These are phyloP conservation scores for Strigomonas culicis DNA, from an alignment of 208 protist genomes.

Conservation along the genomic window DNA sequence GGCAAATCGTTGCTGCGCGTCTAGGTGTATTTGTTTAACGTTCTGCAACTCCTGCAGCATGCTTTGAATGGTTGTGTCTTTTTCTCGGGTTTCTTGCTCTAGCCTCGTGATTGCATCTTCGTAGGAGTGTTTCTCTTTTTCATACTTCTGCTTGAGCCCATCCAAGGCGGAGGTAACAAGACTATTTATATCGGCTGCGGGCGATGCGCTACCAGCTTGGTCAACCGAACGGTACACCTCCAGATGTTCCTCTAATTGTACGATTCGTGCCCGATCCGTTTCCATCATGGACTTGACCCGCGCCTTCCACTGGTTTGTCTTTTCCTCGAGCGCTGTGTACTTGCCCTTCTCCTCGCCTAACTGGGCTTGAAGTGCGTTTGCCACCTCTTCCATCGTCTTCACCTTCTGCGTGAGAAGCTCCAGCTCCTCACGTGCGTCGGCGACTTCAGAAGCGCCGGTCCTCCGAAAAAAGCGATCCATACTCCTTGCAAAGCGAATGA, in stretches of 20 bases:
- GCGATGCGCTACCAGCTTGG: background rate
- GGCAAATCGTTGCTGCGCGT: slow-evolving; percentile 24
- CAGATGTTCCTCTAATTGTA: slow-evolving; percentile 24
- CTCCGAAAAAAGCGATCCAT: slow-evolving; percentile 62
- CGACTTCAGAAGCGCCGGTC: slow-evolving; percentile 13
- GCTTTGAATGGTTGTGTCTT: slow-evolving; percentile 17
- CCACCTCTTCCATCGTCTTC: slow-evolving; percentile 50
- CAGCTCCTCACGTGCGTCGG: slow-evolving; percentile 40
- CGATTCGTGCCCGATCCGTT: slow-evolving; percentile 41
- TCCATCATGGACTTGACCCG: slow-evolving; percentile 44
- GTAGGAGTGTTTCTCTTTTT: slow-evolving; percentile 3
- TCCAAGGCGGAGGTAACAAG: slow-evolving; percentile 15
- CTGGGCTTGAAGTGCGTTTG: slow-evolving; percentile 37
- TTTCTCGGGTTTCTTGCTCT: background rate
- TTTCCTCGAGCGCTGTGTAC: slow-evolving; percentile 30
- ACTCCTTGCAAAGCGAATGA: background rate
- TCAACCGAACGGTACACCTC: background rate
- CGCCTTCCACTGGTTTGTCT: slow-evolving; percentile 57
- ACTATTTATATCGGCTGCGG: background rate
- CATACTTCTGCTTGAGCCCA: slow-evolving; percentile 8
- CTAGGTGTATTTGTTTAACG: slow-evolving; percentile 23
- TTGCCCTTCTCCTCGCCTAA: slow-evolving; percentile 45
- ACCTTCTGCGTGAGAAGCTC: slow-evolving; percentile 58
- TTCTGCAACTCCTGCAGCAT: slow-evolving; percentile 25
- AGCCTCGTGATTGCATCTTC: slow-evolving; percentile 1